phyloP scores from a whole-genome alignment of 179 eudicot species.

The Patellifolia procumbens region DNA sequence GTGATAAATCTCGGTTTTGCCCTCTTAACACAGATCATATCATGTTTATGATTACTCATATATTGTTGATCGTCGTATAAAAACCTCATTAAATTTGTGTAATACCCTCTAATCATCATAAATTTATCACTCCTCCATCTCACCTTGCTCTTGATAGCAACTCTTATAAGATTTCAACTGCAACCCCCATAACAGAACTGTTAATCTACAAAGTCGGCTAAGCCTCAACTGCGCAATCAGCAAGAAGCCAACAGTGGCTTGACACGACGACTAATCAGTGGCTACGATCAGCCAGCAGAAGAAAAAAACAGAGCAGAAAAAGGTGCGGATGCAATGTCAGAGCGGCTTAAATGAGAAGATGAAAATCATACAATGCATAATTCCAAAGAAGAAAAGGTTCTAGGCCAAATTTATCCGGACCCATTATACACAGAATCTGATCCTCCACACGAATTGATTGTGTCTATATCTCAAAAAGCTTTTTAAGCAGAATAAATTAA shows the following conservation, averaged over 20 bases:
- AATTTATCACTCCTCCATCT: no score
- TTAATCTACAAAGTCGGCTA: neutral
- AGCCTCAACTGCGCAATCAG: neutral
- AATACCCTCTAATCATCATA: no score
- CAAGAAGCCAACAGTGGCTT: neutral
- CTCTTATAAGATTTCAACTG: neutral
- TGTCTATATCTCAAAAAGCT: neutral
- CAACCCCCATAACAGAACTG: neutral
- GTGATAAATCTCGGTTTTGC: no score
- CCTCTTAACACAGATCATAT: no score
- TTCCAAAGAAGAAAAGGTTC: neutral
- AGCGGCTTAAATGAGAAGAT: neutral
- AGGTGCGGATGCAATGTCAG: neutral
- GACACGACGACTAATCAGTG: neutral
- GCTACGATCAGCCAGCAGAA: neutral
- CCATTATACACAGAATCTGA: slow-evolving; percentile 7
- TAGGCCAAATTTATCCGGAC: neutral
- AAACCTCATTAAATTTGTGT: no score
- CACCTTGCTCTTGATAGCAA: no score
- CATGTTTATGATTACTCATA: no score
- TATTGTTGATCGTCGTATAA: no score
- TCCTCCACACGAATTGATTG: neutral
- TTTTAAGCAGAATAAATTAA: neutral
- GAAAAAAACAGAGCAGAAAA: neutral
- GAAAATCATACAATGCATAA: neutral